Base-by-base conservation (phyloP, 192 early-diverging fungal genomes). In the Podila clonocystis region DNA sequence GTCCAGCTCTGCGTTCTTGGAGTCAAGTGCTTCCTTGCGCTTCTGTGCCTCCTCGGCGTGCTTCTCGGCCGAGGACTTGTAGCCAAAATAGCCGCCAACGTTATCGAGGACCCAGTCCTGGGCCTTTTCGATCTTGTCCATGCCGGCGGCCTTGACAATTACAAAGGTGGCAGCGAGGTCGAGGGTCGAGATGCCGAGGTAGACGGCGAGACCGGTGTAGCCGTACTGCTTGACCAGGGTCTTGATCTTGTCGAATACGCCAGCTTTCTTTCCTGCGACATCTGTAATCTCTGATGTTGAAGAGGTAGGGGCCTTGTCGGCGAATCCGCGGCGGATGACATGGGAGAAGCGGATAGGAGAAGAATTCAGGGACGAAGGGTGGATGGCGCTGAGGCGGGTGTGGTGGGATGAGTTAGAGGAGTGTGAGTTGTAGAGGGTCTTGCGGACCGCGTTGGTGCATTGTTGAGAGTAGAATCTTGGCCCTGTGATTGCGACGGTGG, bases 151-250 rank as follows among this genome's bases (percentile, higher is more conserved):
- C 26, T 82, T 82, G 48, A 90, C 82, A 5, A 82, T 26, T 7
- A 83, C 70, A 75, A 90, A 86, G 0, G 89, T 90, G 0, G 80
- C 60, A 1, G 85, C 79, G 26, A 90, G 74, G 63, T 90, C 87
- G 8, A 90, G 26, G 24, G 57, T 71, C 3, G 85, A 85, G 38
- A 90, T 73, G 5, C 70, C 58, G 4, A 84, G 33, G 65, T 90
- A 90, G n/a, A 90, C 85, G 17, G 67, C 83, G 2, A 88, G 58
- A 28, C 86, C 87, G 3, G 85, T 82, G 26, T 65, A 62, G 7
- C 89, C 89, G 65, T 90, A 90, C 50, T 88, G 75, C 11, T 82
- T 85, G 65, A 86, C 75, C 57, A 90, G 68, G 13, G 52, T 5
- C 67, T 86, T 89, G 36, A 87, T 64, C 70, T 82, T 82, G 78